Base-by-base conservation (phyloP, 148 eudicot genomes). In the Rhododendron griersonianum region DNA sequence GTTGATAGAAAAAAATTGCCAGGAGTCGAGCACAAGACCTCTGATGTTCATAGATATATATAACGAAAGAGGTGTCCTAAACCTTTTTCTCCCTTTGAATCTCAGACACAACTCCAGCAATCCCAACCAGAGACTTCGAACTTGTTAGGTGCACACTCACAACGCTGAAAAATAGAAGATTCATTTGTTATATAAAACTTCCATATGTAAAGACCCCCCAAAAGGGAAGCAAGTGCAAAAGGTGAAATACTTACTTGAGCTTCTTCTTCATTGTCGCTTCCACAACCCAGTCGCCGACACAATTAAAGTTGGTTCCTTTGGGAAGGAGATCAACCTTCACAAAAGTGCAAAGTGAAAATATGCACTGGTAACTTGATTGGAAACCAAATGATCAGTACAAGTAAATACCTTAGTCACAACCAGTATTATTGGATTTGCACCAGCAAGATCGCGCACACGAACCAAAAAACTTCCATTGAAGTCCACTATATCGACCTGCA, bases 311-410 rank as follows among this genome's bases (percentile, higher is more conserved):
- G 19, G 99, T 95, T 79, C 94, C 99, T 92, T 95, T 96, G 6
- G 99, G 99, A 91, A 96, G 98, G 89, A 96, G 99, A 92, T 96
- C 99, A 87, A 96, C 93, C 99, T 96, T 91, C 53, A 89, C 7
- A 84, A 69, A 75, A 77, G 35, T 71, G 76, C 59, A 78, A 85
- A 77, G 73, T 55, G 57, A 51, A 88, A 37, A 90, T 69, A 53
- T 74, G 63, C 15, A 78, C 11, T 13, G 19, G 73, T 65, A 74
- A 80, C 67, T 81, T 28, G 23, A 63, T 83, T 14, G 51, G 16
- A 78, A 81, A 7, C 35, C 69, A 53, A 11, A 71, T 9, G 50
- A 81, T 30, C 25, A 4, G 50, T 55, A 28, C 53, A 74, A 23
- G 3, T 28, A 59, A 48, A 44, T 90, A 95, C 99, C 98, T 96